Evolutionary conservation across 2,329 filamentous ascomycete genomes (phyloP).

Genomic region (Aspergillus cejpii): DNA sequence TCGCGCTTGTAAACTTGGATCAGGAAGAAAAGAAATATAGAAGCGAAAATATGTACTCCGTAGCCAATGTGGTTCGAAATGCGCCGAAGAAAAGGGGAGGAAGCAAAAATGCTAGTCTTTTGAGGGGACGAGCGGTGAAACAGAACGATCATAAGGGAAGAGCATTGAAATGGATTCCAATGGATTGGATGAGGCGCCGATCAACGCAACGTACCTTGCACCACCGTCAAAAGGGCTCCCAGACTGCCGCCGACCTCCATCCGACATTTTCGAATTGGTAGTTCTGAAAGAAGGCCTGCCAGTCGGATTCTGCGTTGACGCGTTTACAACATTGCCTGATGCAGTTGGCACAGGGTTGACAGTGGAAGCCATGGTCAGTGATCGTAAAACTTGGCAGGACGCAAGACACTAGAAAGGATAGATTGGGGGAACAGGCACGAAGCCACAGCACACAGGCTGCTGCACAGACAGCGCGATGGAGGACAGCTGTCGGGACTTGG

Average conservation of each 20-base stretch:
- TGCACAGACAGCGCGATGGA: slow-evolving; percentile 25
- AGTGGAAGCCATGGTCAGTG: slow-evolving; percentile 37
- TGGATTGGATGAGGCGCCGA: slow-evolving; percentile 6
- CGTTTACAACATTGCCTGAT: slow-evolving; percentile 32
- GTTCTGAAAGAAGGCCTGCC: slow-evolving; percentile 46
- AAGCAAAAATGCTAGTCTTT: slow-evolving; percentile 1
- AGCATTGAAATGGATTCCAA: slow-evolving; percentile 2
- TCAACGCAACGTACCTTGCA: slow-evolving; percentile 47
- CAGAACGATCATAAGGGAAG: slow-evolving; percentile 6
- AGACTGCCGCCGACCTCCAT: slow-evolving; percentile 50
- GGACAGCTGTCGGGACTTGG: slow-evolving; percentile 10
- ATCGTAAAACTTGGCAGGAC: slow-evolving; percentile 33
- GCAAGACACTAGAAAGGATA: slow-evolving; percentile 24
- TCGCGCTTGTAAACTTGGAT: not conserved
- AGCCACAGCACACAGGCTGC: slow-evolving; percentile 38
- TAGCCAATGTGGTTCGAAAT: not conserved
- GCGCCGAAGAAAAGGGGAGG: not conserved
- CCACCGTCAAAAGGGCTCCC: slow-evolving; percentile 50
- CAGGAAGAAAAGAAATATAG: not conserved
- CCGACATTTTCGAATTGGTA: slow-evolving; percentile 46
- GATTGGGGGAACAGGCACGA: slow-evolving; percentile 25
- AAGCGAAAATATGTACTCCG: not conserved
- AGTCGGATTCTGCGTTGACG: slow-evolving; percentile 35
- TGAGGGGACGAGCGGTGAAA: slow-evolving; percentile 13
- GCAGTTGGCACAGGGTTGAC: slow-evolving; percentile 34